A percentile compares a stretch with the other conserved stretches of the same genome.
These are phyloP conservation scores for Tetrapisispora taiwanensis DNA, from an alignment of 805 yeast genomes.

Conservation along the genomic window DNA sequence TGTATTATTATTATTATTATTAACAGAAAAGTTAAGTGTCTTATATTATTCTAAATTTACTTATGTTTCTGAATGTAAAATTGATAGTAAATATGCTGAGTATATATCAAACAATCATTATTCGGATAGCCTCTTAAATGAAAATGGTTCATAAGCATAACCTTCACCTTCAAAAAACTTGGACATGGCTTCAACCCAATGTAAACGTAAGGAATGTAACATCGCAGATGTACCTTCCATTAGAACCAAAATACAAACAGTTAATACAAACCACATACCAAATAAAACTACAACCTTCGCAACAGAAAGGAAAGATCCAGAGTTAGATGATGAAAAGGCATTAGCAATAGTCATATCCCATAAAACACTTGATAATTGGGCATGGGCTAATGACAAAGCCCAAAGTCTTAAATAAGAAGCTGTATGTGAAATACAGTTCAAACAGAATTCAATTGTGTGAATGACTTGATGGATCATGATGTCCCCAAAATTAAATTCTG, in stretches of 20 bases:
- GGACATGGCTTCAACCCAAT: slow-evolving; percentile 99
- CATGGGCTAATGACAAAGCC: slow-evolving; percentile 96
- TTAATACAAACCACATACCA: slow-evolving; percentile 89
- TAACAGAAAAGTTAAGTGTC: background rate
- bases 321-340: slow-evolving; percentile 47
- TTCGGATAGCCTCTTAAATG: slow-evolving; percentile 32
- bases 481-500: slow-evolving; percentile 63
- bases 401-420: slow-evolving; percentile 93
- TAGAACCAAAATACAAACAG: slow-evolving; percentile 80
- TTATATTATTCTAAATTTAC: too few relatives aligned
- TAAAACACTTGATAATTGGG: slow-evolving; percentile 86
- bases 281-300: slow-evolving; percentile 68
- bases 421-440: slow-evolving; percentile 96
- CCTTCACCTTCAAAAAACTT: slow-evolving; percentile 98
- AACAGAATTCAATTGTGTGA: slow-evolving; percentile 94
- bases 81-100: background rate
- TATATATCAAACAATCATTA: background rate
- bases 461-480: slow-evolving; percentile 94
- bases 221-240: slow-evolving; percentile 99
- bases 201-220: slow-evolving; percentile 96
- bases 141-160: slow-evolving; percentile 77
- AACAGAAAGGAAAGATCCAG: slow-evolving; percentile 53
- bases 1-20: background rate
- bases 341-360: slow-evolving; percentile 91
- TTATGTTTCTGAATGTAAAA: background rate